These are phyloP conservation scores for Metrosideros polymorpha DNA, from an alignment of 441 rosid species.

Conservation along the genomic window DNA sequence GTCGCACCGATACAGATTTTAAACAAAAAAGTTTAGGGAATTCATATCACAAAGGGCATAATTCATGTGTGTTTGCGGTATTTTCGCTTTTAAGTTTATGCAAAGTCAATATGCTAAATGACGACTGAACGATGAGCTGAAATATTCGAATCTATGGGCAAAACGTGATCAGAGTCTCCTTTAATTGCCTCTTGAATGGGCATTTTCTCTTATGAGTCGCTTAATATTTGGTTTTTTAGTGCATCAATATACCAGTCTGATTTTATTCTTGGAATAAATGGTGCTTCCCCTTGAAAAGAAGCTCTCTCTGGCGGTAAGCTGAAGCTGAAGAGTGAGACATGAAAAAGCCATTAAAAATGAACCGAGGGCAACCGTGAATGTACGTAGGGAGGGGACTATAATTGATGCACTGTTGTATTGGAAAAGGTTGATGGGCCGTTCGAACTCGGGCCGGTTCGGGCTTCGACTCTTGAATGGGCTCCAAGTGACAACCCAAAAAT, in stretches of 20 bases:
- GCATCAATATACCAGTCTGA: background rate
- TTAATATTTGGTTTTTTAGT: background rate
- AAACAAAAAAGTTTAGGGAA: background rate
- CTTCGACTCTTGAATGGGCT: background rate
- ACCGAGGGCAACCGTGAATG: background rate
- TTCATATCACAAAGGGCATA: background rate
- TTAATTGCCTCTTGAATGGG: background rate
- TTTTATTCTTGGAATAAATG: background rate
- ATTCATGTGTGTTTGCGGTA: background rate
- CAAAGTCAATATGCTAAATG: background rate
- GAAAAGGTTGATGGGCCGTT: background rate
- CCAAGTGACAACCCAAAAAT: background rate
- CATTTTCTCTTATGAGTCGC: background rate
- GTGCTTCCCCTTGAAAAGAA: background rate
- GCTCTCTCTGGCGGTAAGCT: background rate
- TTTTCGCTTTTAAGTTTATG: background rate
- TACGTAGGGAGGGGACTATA: no score
- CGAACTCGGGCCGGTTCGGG: background rate
- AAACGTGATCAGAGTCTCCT: background rate
- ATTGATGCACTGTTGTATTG: no score
- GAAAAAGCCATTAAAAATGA: background rate
- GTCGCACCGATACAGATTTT: background rate
- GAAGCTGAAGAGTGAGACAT: background rate
- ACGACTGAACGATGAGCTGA: background rate
- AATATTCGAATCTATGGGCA: background rate